Evolutionary conservation across 768 basidiomycete genomes (phyloP).

Genomic region (Boletus fagicola): DNA sequence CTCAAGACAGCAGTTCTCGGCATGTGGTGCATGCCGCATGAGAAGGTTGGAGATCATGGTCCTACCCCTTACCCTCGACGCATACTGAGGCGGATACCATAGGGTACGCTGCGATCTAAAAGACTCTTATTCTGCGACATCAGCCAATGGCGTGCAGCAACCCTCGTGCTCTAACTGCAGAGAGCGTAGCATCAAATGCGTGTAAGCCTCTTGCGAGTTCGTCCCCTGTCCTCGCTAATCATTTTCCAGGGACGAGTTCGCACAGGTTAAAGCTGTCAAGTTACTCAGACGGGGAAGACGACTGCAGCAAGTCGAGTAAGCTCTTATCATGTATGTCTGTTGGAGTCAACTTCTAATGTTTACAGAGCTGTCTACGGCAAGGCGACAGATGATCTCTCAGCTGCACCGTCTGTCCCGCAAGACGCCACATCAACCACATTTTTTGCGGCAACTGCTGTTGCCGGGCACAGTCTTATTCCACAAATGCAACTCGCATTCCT

Average conservation of each 20-base stretch:
- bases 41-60: conserved; percentile 51
- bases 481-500: conserved; percentile 78
- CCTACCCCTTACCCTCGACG: background rate
- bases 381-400: conserved; percentile 42
- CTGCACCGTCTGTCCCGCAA: conserved; percentile 21
- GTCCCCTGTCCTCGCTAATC: conserved; percentile 7
- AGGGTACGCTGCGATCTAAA: conserved; percentile 95
- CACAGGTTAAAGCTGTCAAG: conserved; percentile 88
- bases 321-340: conserved; percentile 17
- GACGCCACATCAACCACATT: conserved; percentile 16
- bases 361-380: conserved; percentile 78
- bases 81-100: conserved; percentile 2
- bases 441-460: conserved; percentile 1
- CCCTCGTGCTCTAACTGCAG: conserved; percentile 83
- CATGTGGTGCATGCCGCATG: conserved; percentile 91
- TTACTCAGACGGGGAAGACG: conserved; percentile 74
- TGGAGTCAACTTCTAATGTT: conserved; percentile 6
- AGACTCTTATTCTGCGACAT: conserved; percentile 60
- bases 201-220: conserved; percentile 53
- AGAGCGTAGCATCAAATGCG: conserved; percentile 89
- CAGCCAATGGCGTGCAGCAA: conserved; percentile 40
- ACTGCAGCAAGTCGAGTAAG: conserved; percentile 82
- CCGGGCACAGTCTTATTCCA: conserved; percentile 54
- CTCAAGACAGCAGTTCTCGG: conserved; percentile 82
- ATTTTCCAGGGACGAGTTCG: conserved; percentile 76